Evolutionary conservation across 768 basidiomycete genomes (phyloP), one percentile per base, ranked within the genome.

Genomic region (Tulasnella sp.): DNA sequence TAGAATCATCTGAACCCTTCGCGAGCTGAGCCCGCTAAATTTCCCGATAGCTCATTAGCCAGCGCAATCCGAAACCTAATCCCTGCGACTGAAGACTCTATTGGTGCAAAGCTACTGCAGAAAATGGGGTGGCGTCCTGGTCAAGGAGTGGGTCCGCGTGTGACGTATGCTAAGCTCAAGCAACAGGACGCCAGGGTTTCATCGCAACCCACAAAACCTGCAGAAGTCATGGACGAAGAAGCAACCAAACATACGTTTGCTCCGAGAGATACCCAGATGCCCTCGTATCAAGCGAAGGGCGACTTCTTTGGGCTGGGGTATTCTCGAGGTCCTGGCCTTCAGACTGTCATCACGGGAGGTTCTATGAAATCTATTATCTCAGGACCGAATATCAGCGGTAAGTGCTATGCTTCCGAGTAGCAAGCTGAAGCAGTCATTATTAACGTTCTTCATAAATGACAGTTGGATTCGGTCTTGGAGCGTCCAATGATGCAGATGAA

Each of bases 121-220:
- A 94, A 91, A 73, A 93, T 97, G 86, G 95, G 96, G 0, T 97
- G 96, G 95, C 77, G 85, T 43, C 71, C 83, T 0, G 96, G 94
- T 1, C 92, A 94, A 71, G 96, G 95, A 11, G 82, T 98, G 19
- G 96, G 95, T 0, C 92, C 94, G 3, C 80, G 95, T 10, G 76
- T 98, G 29, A 82, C 89, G 3, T 78, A 85, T 63, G 78, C 81
- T 34, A 83, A 88, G 67, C 82, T 86, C 45, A 82, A 79, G 64
- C 72, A 80, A 17, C 89, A 94, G 69, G 83, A 88, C 68, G 72
- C 52, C 54, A 53, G 47, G 48, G 24, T 73, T 8, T 75, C 66
- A 34, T 71, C 62, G 47, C 53, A 64, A 68, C 4, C 69, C 68
- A 7, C 70, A 73, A 21, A 64, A 70, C 58, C 23, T 15, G 34